phyloP scores from a whole-genome alignment of 2,329 filamentous ascomycete genomes.

The Pestalotiopsis sp. region DNA sequence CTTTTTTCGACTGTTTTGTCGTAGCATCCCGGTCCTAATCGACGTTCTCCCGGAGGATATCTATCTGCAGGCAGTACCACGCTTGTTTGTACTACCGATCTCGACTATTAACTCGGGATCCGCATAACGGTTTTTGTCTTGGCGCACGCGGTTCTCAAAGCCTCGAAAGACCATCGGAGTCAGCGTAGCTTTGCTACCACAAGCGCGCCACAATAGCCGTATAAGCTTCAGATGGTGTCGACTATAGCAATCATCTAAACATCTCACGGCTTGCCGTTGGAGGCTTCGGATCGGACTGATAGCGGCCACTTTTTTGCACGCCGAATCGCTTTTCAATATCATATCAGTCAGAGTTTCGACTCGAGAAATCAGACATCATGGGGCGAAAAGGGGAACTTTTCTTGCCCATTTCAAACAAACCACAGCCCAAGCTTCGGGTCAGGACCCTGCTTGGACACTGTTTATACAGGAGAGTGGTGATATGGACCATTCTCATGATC shows the following conservation, averaged over 20 bases:
- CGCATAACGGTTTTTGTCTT: background rate
- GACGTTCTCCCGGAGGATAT: background rate
- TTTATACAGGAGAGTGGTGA: constrained; percentile 53
- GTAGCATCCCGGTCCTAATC: background rate
- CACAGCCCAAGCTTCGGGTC: constrained; percentile 43
- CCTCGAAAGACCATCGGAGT: background rate
- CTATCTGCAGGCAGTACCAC: background rate
- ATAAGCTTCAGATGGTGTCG: constrained; percentile 2
- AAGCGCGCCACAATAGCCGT: background rate
- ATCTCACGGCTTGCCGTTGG: constrained; percentile 6
- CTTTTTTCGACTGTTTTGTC: constrained; percentile 1
- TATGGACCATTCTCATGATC: constrained; percentile 49
- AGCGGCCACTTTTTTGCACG: background rate
- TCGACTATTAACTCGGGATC: background rate
- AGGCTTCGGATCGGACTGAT: background rate
- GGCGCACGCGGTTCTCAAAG: background rate
- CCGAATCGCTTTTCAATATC: constrained; percentile 5
- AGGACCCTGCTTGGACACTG: constrained; percentile 52
- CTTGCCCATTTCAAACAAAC: constrained; percentile 32
- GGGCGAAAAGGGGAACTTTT: constrained; percentile 26
- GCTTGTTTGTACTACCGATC: background rate
- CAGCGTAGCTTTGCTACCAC: constrained; percentile 11
- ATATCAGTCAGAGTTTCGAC: constrained; percentile 25
- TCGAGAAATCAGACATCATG: constrained; percentile 20
- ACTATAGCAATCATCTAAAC: background rate